A percentile compares a stretch with the other conserved stretches of the same genome.
These are phyloP conservation scores for Ophiostoma himal-ulmi DNA, from an alignment of 2,329 filamentous ascomycete genomes.

Conservation along the genomic window DNA sequence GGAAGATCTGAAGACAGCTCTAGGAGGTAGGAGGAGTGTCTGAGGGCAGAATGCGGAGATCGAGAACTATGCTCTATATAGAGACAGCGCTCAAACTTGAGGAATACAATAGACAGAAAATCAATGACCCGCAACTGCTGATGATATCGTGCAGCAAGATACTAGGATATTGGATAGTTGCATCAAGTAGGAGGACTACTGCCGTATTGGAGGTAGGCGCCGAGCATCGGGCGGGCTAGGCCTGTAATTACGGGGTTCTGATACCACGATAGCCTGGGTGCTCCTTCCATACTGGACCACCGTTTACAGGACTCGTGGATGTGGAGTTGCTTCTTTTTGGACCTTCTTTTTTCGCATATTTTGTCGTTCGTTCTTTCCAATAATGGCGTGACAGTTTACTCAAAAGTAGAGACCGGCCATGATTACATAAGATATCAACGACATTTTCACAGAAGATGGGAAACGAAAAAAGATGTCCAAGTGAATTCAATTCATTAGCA, in stretches of 20 bases:
- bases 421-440: not conserved
- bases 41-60: not conserved
- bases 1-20: not conserved
- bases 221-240: conserved; percentile 20
- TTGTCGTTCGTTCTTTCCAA: not conserved
- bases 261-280: conserved; percentile 7
- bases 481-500: too few relatives aligned
- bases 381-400: not conserved
- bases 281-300: not conserved
- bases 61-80: not conserved
- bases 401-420: not conserved
- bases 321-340: not conserved
- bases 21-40: not conserved
- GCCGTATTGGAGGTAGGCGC: conserved; percentile 15
- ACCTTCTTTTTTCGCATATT: not conserved
- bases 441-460: too few relatives aligned
- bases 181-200: not conserved
- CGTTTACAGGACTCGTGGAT: not conserved
- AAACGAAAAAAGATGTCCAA: too few relatives aligned
- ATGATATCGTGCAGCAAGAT: not conserved
- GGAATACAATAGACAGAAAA: not conserved
- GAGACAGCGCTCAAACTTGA: too few relatives aligned
- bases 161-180: not conserved
- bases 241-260: conserved; percentile 18
- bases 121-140: not conserved